A percentile compares a stretch with the other conserved stretches of the same genome.
These are phyloP conservation scores for Neofusicoccum ribis DNA, from an alignment of 2,329 filamentous ascomycete species.

Conservation along the genomic window DNA sequence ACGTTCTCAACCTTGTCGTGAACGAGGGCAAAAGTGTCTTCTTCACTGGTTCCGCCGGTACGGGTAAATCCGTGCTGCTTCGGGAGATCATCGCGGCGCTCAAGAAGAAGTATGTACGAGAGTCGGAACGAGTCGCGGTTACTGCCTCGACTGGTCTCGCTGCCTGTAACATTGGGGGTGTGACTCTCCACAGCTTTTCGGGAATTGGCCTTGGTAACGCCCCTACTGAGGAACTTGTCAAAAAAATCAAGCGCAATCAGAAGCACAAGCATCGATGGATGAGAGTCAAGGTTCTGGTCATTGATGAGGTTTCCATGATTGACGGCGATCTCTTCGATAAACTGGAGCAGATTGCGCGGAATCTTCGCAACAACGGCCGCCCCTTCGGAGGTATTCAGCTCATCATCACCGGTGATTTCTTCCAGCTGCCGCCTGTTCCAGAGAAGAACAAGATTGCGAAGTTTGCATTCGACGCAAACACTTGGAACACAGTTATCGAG, in stretches of 20 bases:
- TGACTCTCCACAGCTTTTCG: slow-evolving; percentile 92
- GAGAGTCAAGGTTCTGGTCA: slow-evolving; percentile 79
- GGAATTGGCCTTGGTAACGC: slow-evolving; percentile 96
- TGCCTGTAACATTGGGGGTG: slow-evolving; percentile 93
- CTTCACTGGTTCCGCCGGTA: slow-evolving; percentile 94
- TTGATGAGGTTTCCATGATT: slow-evolving; percentile 98
- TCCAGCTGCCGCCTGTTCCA: slow-evolving; percentile 92
- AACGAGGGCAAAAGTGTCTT: slow-evolving; percentile 85
- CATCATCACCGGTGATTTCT: slow-evolving; percentile 95
- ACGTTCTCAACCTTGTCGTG: slow-evolving; percentile 80
- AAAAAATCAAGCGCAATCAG: slow-evolving; percentile 84
- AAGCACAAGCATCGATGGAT: slow-evolving; percentile 91
- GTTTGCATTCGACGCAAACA: slow-evolving; percentile 89
- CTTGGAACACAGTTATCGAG: slow-evolving; percentile 89
- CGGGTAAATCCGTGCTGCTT: slow-evolving; percentile 95
- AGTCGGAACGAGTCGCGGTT: slow-evolving; percentile 84
- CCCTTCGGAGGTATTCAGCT: slow-evolving; percentile 96
- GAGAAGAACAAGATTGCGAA: slow-evolving; percentile 72
- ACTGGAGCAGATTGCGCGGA: slow-evolving; percentile 81
- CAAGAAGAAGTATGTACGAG: slow-evolving; percentile 71
- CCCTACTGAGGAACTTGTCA: slow-evolving; percentile 73
- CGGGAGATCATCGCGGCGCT: slow-evolving; percentile 83
- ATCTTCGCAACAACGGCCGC: slow-evolving; percentile 83
- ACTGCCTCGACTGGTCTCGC: slow-evolving; percentile 95
- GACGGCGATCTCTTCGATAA: slow-evolving; percentile 98